Base-by-base conservation (phyloP, 2,329 filamentous ascomycete genomes). In the Xylaria sp. region DNA sequence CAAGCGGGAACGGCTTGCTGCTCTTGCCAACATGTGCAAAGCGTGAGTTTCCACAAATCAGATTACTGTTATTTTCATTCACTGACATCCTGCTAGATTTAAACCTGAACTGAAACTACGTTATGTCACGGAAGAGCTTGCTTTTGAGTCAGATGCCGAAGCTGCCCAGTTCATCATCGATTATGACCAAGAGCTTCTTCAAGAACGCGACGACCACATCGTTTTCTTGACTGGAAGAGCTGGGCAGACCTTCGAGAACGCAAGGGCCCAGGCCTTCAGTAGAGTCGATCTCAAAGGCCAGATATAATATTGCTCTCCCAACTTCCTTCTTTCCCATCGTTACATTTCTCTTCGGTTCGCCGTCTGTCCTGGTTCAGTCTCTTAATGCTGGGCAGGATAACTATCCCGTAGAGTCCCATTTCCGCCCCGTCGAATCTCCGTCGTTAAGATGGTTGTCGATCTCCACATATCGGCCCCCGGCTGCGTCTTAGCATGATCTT, bases 211-310 rank as follows among this genome's bases (percentile, higher is more conserved):
- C 66, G 89, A 91, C 66, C 85, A 87, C 66, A 90, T 93, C 68
- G 83, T 85, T 64, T 89, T 96, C 73, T 76, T 91, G 70, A 89
- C 90, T 44, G 87, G 86, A 71, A 93, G 93, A 79, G 91, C 90
- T 51, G 85, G 85, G 53, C 74, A 77, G 41, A 78, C 90, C 19
- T 97, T 98, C 77, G 92, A 97, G 74, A 75, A 79, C 54, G 87
- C 91, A 61, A 90, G 89, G 75, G 78, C 82, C 38, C 83, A 84
- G 65, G 94, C 94, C 49, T 96, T 97, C 78, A 85, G 87, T 73
- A 89, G 88, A 74, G 90, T 98, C 82, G 93, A 98, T 80, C 96
- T 98, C 82, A 97, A 98, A 81, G 93, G 94, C 73, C 94, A 98
- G 80, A 96, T 97, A 74, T 95, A 81, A 89, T 69, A 33, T 29